These are phyloP conservation scores for Aphanomyces invadans DNA, from an alignment of 352 stramenopile genomes.

Conservation along the genomic window DNA sequence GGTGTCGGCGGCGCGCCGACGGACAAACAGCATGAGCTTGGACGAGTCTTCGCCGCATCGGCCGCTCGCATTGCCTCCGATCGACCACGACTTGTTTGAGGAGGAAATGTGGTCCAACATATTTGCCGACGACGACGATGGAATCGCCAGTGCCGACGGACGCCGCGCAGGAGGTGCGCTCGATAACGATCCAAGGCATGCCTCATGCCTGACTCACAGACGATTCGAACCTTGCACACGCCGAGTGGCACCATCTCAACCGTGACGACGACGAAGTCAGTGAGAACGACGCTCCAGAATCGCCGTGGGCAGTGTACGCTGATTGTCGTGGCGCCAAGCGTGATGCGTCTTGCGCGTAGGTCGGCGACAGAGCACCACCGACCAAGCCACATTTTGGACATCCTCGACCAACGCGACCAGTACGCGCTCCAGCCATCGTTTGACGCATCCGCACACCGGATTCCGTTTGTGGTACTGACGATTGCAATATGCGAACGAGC, in stretches of 20 bases:
- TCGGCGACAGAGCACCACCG: no score
- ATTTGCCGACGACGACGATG: background rate
- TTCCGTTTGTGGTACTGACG: background rate
- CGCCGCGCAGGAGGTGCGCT: no score
- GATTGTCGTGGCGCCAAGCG: no score
- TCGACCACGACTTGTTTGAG: background rate
- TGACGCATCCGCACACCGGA: no score
- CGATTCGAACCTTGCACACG: background rate
- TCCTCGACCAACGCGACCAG: background rate
- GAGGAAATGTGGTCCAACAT: slow-evolving; percentile 7
- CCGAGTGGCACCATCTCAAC: background rate
- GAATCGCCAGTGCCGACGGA: background rate
- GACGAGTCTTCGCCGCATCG: background rate
- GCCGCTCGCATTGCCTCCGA: background rate
- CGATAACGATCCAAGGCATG: no score
- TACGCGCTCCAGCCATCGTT: background rate
- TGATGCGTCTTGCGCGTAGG: no score
- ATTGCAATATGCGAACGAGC: background rate
- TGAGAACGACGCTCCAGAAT: background rate
- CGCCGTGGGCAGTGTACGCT: background rate
- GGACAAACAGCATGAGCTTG: background rate
- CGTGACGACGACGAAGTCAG: background rate
- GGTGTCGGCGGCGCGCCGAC: no score
- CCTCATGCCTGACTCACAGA: background rate
- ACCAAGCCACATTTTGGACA: background rate